Evolutionary conservation across 139 green algal species (phyloP), one percentile per base, ranked within the genome.

Genomic region (Picochlorum sp.): DNA sequence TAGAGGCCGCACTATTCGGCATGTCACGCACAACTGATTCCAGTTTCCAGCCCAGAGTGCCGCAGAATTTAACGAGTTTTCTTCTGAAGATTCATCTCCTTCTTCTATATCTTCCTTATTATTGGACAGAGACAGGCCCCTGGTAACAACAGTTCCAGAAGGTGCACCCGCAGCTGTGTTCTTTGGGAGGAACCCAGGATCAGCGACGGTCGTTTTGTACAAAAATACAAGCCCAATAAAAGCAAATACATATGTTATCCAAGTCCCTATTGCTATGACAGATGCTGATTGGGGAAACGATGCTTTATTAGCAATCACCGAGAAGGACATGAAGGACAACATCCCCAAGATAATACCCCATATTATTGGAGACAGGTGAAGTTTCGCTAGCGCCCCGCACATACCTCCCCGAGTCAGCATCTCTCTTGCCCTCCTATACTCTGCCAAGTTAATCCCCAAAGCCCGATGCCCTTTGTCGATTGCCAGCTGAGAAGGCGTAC

Each of bases 401-500:
- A 32, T 28, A 22, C 52, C 45, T n/a, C 5, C 13, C 25, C 33
- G n/a, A 12, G 13, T 33, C 51, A 43, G 67, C 51, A 31, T 76
- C 53, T 57, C 59, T 47, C 18, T 26, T 73, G 18, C 55, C 40
- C 72, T 55, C 31, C 84, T 76, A 53, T 77, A 82, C 29, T 88
- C 81, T 18, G 61, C 67, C 5, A 82, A 59, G 50, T 79, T 59
- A 20, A 80, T 33, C 25, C 63, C 89, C 24, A 97, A 72, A 51
- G 84, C 80, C 31, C 78, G 67, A 70, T 98, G 90, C 8, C 88
- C 89, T 69, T 96, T 96, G 29, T 96, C 82, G 1, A 83, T 67
- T 3, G 92, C 92, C 6, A 98, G 77, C 76, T 96, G 79, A 5
- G 77, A 73, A 2, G 92, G 88, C 2, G 85, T 96, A 57, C 41